phyloP scores from a whole-genome alignment of 2,329 filamentous ascomycete genomes.

The Zymoseptoria pseudotritici region DNA sequence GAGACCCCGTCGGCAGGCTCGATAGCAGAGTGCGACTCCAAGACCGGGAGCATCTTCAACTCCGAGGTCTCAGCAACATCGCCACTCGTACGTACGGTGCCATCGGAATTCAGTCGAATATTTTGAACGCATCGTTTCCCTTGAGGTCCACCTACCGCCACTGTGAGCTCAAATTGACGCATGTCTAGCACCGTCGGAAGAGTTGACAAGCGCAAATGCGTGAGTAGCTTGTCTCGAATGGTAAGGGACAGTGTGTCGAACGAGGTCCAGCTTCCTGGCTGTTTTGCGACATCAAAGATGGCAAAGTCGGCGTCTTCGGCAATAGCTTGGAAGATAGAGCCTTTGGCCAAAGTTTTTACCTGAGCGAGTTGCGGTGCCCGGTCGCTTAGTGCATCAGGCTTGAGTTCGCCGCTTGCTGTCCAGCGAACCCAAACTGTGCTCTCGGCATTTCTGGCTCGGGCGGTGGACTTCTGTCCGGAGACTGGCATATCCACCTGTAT shows the following conservation, averaged over 20 bases:
- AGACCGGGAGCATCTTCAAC: background rate
- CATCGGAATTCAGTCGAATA: background rate
- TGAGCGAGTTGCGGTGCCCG: background rate
- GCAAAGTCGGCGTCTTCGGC: background rate
- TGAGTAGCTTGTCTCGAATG: background rate
- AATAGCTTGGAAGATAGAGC: background rate
- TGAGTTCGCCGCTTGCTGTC: background rate
- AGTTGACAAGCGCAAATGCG: background rate
- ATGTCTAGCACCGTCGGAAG: background rate
- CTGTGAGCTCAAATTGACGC: background rate
- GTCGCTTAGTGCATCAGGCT: background rate
- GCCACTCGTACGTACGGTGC: background rate
- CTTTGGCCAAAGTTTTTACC: background rate
- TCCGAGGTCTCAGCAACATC: background rate
- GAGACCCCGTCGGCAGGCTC: background rate
- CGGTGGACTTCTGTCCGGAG: background rate
- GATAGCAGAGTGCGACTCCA: background rate
- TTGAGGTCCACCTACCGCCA: background rate
- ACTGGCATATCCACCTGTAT: background rate
- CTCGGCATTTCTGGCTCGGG: background rate
- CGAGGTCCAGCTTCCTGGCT: background rate
- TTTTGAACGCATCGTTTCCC: background rate
- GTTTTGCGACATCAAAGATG: background rate
- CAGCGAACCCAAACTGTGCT: background rate
- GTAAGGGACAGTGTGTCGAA: background rate